Percentiles rank a stretch among this genome's conserved stretches.
phyloP scores from a whole-genome alignment of 129 eudicot species.

The Cynara cardunculus region DNA sequence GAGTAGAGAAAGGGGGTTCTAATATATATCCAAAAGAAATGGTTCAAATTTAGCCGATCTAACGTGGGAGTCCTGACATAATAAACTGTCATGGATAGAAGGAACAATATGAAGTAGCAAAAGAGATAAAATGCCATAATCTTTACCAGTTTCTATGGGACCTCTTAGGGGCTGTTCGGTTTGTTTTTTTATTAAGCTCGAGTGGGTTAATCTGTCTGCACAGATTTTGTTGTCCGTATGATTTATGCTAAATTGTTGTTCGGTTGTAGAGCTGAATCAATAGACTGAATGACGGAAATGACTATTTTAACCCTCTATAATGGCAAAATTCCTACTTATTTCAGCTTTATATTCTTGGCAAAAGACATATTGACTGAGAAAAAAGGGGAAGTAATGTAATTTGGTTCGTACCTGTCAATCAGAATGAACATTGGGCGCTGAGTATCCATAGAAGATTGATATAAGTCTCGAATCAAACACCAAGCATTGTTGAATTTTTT shows the following conservation, averaged over 20 bases:
- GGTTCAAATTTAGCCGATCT: no score
- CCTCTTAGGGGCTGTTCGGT: background rate
- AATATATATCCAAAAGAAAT: no score
- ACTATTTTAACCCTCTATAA: background rate
- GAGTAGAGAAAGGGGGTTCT: no score
- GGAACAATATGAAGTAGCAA: no score
- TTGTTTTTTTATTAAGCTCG: no score
- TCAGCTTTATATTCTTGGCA: background rate
- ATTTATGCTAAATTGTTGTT: no score
- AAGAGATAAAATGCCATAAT: no score
- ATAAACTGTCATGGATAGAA: no score
- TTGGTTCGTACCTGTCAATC: constrained; percentile 63
- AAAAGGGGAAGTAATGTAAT: background rate
- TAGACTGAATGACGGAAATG: background rate
- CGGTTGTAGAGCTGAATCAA: background rate
- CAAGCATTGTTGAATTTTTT: constrained; percentile 77
- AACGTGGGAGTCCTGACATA: no score
- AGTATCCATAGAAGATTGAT: constrained; percentile 51
- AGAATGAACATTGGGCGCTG: constrained; percentile 64
- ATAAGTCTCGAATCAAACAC: constrained; percentile 66
- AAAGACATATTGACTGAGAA: background rate
- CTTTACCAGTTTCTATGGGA: background rate
- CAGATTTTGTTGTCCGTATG: no score
- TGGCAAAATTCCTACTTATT: background rate
- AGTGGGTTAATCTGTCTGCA: no score